Conservation (phyloP, 2,329 filamentous ascomycete genomes). For the Fusarium begoniae region DNA sequence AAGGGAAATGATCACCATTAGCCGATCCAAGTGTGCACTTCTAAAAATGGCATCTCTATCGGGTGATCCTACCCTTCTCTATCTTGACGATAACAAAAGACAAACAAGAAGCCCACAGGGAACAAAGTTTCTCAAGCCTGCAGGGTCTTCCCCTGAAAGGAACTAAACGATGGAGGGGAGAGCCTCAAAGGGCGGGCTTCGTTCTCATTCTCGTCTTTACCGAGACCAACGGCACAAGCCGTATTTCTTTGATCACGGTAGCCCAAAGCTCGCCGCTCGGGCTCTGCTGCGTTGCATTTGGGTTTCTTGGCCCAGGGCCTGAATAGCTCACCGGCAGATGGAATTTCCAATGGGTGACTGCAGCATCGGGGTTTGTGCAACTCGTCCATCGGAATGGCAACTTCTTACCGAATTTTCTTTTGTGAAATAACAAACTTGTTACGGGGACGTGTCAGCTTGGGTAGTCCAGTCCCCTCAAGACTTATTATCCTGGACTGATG, state of each 20-base stretch:
- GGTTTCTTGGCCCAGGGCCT: conserved; percentile 1
- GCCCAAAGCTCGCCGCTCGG: conserved; percentile 31
- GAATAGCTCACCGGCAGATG: not conserved
- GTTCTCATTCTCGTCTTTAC: conserved; percentile 13
- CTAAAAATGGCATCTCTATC: conserved; percentile 8
- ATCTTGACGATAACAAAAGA: conserved; percentile 13
- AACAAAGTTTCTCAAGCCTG: conserved; percentile 17
- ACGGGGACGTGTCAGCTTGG: not conserved
- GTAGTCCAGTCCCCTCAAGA: not conserved
- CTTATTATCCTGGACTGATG: conserved; percentile 5
- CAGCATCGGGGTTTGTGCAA: not conserved
- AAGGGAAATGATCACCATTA: conserved; percentile 3
- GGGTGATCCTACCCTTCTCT: conserved; percentile 6
- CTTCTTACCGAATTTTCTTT: not conserved
- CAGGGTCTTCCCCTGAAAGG: conserved; percentile 35
- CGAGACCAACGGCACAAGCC: not conserved
- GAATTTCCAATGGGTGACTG: not conserved
- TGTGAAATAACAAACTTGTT: conserved; percentile 2
- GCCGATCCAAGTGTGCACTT: not conserved
- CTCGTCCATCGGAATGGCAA: not conserved
- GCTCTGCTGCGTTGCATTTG: not conserved
- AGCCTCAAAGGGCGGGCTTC: conserved; percentile 26
- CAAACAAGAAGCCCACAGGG: not conserved
- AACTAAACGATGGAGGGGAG: conserved; percentile 15
- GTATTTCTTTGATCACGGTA: conserved; percentile 10